Percentiles rank a stretch among this genome's conserved stretches.
These are phyloP conservation scores for Rhizodiscina lignyota DNA, from an alignment of 495 filamentous ascomycete genomes.

Conservation along the genomic window DNA sequence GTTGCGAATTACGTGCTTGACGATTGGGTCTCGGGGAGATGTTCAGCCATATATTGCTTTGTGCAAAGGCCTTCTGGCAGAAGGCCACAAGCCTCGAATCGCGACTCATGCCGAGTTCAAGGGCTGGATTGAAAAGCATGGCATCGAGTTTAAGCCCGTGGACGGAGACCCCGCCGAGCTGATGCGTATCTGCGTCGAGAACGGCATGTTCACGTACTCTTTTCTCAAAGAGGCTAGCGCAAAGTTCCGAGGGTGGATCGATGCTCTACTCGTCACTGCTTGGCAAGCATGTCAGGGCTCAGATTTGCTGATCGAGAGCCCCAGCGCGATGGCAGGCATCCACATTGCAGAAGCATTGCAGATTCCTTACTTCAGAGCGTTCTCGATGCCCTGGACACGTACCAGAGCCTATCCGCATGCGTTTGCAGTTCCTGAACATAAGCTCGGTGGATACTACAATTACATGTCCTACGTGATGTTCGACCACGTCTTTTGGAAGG, in stretches of 20 bases:
- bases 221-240: slow-evolving; percentile 76
- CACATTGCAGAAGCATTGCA: slow-evolving; percentile 93
- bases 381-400: slow-evolving; percentile 97
- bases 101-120: slow-evolving; percentile 86
- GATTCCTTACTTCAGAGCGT: slow-evolving; percentile 94
- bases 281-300: slow-evolving; percentile 75
- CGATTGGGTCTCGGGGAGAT: slow-evolving; percentile 89
- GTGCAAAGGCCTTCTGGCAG: slow-evolving; percentile 74
- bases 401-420: slow-evolving; percentile 94
- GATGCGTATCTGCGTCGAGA: slow-evolving; percentile 89
- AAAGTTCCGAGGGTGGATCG: slow-evolving; percentile 90
- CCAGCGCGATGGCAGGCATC: slow-evolving; percentile 95
- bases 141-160: slow-evolving; percentile 79
- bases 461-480: slow-evolving; percentile 94
- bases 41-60: slow-evolving; percentile 96
- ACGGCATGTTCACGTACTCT: slow-evolving; percentile 90
- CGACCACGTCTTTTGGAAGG: slow-evolving; percentile 92
- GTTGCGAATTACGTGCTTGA: slow-evolving; percentile 79
- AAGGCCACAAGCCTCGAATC: slow-evolving; percentile 76
- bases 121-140: slow-evolving; percentile 74
- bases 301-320: slow-evolving; percentile 85
- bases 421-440: slow-evolving; percentile 84
- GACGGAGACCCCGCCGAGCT: slow-evolving; percentile 87
- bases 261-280: slow-evolving; percentile 68
- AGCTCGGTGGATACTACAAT: slow-evolving; percentile 91